Base-by-base conservation (phyloP, 441 rosid genomes). In the Raphanus hybrid region DNA sequence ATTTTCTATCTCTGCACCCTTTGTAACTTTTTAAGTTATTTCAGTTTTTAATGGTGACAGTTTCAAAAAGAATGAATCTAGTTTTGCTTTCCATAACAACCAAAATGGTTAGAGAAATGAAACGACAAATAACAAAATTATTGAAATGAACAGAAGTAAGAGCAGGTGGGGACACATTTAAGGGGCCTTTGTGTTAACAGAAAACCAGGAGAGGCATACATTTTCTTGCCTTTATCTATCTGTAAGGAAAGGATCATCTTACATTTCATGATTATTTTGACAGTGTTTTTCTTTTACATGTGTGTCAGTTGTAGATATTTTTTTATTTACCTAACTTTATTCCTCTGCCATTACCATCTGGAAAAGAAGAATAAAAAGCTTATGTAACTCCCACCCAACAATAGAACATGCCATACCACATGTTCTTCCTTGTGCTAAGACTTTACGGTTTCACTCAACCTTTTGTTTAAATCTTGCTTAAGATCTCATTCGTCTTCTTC, bases 191-290 rank as follows among this genome's bases (percentile, higher is more conserved):
- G 74, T 73, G 69, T 78, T 82, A 85, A 81, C 91, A 84, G 88
- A 87, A 91, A 85, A 75, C 82, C 87, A 85, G 89, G 91, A 73
- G 87, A 78, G 74, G 76, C 79, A 80, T 75, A 70, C 76, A 74
- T 26, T 75, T 75, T 83, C 69, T 82, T 79, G 80, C 67, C 67
- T 41, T 84, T 86, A 81, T 87, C 84, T 83, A 59, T 69, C 85
- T 75, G 74, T 70, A 64, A 41, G 75, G 71, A 69, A 64, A 41
- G 75, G 71, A 69, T 67, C 64, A 63, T 70, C 27, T 57, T 20
- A 64, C 12, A 64, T 68, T 68, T 35, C 82, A 78, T 68, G 67
- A 81, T 81, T 85, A 57, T 82, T 54, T 69, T 74, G 58, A 76
- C 64, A 77, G 81, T 67, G 84, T 71, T 75, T 67, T 63, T 77